phyloP scores from a whole-genome alignment of 352 stramenopile genomes.

The Globisporangium carolinianum region DNA sequence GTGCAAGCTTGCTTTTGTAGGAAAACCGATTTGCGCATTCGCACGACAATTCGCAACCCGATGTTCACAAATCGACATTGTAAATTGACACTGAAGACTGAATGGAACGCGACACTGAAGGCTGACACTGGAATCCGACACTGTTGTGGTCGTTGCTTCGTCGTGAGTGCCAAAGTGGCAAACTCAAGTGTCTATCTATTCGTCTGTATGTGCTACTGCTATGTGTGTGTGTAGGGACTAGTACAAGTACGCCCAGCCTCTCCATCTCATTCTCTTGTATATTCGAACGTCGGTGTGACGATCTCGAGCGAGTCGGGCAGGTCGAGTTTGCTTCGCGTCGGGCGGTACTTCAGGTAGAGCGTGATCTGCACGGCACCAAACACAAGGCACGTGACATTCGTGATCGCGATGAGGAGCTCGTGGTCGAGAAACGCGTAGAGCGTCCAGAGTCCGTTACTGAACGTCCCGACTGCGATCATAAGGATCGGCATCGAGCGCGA shows the following conservation, averaged over 20 bases:
- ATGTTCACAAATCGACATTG: no score
- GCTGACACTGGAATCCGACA: no score
- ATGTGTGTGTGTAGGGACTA: no score
- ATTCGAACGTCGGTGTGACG: constrained; percentile 3
- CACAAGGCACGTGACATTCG: constrained; percentile 30
- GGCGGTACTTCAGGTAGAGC: constrained; percentile 45
- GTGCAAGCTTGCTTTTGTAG: background rate
- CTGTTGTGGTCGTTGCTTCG: no score
- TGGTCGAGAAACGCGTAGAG: constrained; percentile 33
- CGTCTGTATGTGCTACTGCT: no score
- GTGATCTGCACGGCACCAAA: constrained; percentile 38
- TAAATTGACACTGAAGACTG: no score
- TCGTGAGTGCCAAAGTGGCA: no score
- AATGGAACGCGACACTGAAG: no score
- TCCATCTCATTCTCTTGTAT: background rate
- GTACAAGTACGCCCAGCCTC: no score
- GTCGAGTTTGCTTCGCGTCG: background rate
- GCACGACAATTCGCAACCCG: no score
- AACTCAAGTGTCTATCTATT: no score
- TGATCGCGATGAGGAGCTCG: constrained; percentile 40
- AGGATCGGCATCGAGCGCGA: constrained; percentile 44
- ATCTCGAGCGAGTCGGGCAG: constrained; percentile 1
- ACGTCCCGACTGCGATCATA: constrained; percentile 34
- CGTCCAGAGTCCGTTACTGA: constrained; percentile 56
- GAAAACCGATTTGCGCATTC: no score